Percentiles rank a stretch among this genome's conserved stretches.
Conservation (phyloP, 495 filamentous ascomycete species). For the Aspergillus homomorphus region DNA sequence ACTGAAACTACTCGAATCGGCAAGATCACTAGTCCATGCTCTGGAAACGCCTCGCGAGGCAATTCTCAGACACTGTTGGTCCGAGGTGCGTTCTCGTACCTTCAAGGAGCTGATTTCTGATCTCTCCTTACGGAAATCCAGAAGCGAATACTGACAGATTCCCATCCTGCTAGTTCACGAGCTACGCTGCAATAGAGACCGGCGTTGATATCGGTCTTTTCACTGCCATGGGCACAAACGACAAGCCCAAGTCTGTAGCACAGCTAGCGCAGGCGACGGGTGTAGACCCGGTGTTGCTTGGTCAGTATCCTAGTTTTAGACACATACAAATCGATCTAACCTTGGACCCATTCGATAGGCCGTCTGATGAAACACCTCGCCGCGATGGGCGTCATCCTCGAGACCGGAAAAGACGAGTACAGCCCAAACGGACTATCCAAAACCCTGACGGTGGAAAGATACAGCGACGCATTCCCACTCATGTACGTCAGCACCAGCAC, state of each 20-base stretch:
- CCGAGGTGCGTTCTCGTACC: slow-evolving; percentile 20
- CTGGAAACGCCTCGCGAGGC: slow-evolving; percentile 34
- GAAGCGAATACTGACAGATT: not conserved
- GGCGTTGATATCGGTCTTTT: slow-evolving; percentile 31
- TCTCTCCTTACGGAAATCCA: not conserved
- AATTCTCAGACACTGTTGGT: slow-evolving; percentile 32
- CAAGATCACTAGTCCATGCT: slow-evolving; percentile 23
- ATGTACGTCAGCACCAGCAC: slow-evolving; percentile 12
- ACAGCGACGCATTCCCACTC: slow-evolving; percentile 24
- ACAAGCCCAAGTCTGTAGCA: slow-evolving; percentile 23
- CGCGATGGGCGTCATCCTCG: slow-evolving; percentile 40
- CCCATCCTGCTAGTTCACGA: slow-evolving; percentile 8
- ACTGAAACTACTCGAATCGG: slow-evolving; percentile 19
- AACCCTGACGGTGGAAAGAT: slow-evolving; percentile 31
- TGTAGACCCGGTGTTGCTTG: slow-evolving; percentile 27
- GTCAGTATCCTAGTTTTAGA: slow-evolving; percentile 7
- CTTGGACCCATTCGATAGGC: not conserved
- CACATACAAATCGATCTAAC: not conserved
- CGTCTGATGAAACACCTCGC: slow-evolving; percentile 45
- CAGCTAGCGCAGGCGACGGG: slow-evolving; percentile 25
- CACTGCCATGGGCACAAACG: slow-evolving; percentile 15
- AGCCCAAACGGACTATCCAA: slow-evolving; percentile 33
- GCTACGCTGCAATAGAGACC: slow-evolving; percentile 24
- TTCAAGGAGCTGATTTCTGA: not conserved
- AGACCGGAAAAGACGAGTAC: slow-evolving; percentile 41